Evolutionary conservation across 306 rosid genomes (phyloP), one percentile per base, ranked within the genome.

Genomic region (Morella rubra): DNA sequence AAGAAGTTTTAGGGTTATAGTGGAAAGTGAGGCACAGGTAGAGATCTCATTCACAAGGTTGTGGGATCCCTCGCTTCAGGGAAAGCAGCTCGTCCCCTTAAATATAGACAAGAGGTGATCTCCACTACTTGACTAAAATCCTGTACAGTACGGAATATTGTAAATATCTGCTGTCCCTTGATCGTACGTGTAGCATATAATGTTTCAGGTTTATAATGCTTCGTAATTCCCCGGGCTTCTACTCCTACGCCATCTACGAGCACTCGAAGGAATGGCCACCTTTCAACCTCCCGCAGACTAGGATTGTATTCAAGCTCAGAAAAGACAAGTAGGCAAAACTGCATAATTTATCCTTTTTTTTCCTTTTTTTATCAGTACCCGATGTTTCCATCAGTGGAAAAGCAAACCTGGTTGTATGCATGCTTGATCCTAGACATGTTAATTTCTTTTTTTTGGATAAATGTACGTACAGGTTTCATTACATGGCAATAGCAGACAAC

Each of bases 1-100:
- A 73, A 83, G 96, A 0, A 60, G 75, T 77, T 95, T 88, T 44
- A 79, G 80, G 84, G 93, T 92, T 78, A 75, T 92, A 76, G 93
- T 92, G 80, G 87, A 90, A 70, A 95, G 78, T 13, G 96, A 89
- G 76, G 97, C 92, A 52, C 99, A 87, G 73, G 84, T 92, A 52
- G 99, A 92, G 85, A 80, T 95, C 69, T 95, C 98, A 8, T 95
- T 92, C 80, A 80, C 78, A 42, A 89, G 96, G 81, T 82, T 72
- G 76, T 95, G 99, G 99, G 93, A 95, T 87, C 88, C 81, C 77
- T 89, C 96, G 47, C 97, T 92, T 24, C 91, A 86, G 85, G 96
- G 97, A 65, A 88, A 91, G 82, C 75, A 91, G 82, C 75, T 24
- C 72, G 97, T 88, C 46, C 97, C 99, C 73, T 77, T 95, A 77